phyloP scores from a whole-genome alignment of 2,329 filamentous ascomycete genomes.

The Colletotrichum melonis region DNA sequence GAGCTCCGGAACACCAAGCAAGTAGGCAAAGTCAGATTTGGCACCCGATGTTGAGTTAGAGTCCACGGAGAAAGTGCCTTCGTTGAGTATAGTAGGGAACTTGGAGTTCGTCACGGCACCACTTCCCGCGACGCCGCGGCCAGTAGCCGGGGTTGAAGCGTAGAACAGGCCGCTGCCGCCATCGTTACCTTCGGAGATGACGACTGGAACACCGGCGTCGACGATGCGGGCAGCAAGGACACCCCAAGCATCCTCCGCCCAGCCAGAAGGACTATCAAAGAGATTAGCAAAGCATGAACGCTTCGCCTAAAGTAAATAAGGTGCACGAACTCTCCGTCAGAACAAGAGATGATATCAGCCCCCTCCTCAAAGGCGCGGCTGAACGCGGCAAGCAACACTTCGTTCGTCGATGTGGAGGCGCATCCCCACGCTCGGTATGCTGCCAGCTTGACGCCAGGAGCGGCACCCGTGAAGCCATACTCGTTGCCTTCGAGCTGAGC shows the following conservation, averaged over 20 bases:
- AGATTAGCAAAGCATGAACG: slow-evolving; percentile 38
- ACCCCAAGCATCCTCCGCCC: slow-evolving; percentile 42
- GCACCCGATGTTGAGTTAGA: slow-evolving; percentile 5
- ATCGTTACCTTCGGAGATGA: slow-evolving; percentile 43
- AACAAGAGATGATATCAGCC: slow-evolving; percentile 46
- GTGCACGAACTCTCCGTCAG: slow-evolving; percentile 38
- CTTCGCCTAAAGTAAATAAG: slow-evolving; percentile 36
- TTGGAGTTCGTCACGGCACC: slow-evolving; percentile 40
- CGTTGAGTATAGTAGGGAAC: slow-evolving; percentile 17
- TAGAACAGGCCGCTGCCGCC: slow-evolving; percentile 39
- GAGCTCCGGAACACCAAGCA: slow-evolving; percentile 6
- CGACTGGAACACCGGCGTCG: slow-evolving; percentile 42
- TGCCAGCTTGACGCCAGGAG: slow-evolving; percentile 51
- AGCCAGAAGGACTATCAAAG: slow-evolving; percentile 38
- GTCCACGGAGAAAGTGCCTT: slow-evolving; percentile 14
- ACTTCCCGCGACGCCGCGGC: slow-evolving; percentile 31
- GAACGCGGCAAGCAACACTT: slow-evolving; percentile 54
- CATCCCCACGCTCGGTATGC: slow-evolving; percentile 54
- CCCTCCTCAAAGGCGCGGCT: slow-evolving; percentile 56
- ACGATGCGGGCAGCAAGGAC: slow-evolving; percentile 42
- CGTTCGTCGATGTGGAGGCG: slow-evolving; percentile 45
- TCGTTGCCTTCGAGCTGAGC: slow-evolving; percentile 43
- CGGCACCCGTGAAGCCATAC: slow-evolving; percentile 50
- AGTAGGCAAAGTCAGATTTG: slow-evolving; percentile 9
- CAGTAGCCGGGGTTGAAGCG: slow-evolving; percentile 39